Base-by-base conservation (phyloP, 202 grass and related monocot genomes). In the Carex arenaria region DNA sequence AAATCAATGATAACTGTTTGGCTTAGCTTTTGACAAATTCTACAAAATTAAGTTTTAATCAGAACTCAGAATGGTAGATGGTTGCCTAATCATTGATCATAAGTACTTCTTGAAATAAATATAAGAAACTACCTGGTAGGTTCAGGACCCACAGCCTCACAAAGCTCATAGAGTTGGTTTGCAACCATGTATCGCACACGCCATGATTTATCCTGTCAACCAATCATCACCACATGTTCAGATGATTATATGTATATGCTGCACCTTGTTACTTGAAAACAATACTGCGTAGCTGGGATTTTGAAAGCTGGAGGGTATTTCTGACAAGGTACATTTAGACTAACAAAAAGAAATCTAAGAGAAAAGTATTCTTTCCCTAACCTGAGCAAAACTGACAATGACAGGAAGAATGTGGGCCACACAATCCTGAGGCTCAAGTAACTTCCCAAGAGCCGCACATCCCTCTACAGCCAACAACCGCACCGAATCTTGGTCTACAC, bases 171-270 rank as follows among this genome's bases (percentile, higher is more conserved):
- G 54, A 98, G 78, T 79, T 95, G 96, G 88, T 95, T 98, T 61
- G 93, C 96, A 31, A 98, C 96, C 96, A 98, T 98, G 76, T 98
- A 98, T 15, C 96, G 89, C 7, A 98, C 96, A 88, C 91, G 96
- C 96, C 96, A 98, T 3, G 93, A 98, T 90, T 98, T 98, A 82
- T 98, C 96, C 96, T 98, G 86, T 86, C 22, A 69, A 64, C 7
- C 59, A 42, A 85, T 64, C 32, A 83, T 42, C 14, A 64, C 4
- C 56, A 67, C 18, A 67, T 76, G 22, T 81, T 26, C 60, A 47
- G 9, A 61, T 17, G 42, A 49, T 84, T 72, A 36, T 38, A 74
- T 2, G 0, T 26, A 49, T 7, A 45, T 49, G 42, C 68, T 55
- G 23, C 72, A 75, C 49, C 22, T 14, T 32, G 23, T 32, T 55